These are phyloP conservation scores for Boletus edulis DNA, from an alignment of 768 basidiomycete genomes.

Conservation along the genomic window DNA sequence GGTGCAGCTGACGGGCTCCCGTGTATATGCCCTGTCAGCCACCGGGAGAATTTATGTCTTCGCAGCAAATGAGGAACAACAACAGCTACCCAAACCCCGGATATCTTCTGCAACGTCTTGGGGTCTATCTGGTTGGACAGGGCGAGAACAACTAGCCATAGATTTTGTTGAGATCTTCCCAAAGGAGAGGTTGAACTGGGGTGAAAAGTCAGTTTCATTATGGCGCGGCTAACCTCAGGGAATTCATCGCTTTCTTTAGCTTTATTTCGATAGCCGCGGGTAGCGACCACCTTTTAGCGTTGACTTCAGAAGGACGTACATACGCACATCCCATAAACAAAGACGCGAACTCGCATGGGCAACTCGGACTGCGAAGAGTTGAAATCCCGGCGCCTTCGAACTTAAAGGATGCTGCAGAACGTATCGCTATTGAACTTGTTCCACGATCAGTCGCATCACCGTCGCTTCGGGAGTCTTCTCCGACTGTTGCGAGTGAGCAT, in stretches of 20 bases:
- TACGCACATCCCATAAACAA: constrained; percentile 76
- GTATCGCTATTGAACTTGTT: constrained; percentile 50
- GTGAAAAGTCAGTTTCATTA: constrained; percentile 58
- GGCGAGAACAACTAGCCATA: constrained; percentile 45
- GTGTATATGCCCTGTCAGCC: constrained; percentile 75
- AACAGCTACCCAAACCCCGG: constrained; percentile 39
- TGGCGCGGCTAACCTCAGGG: background rate
- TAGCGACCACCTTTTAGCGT: constrained; percentile 64
- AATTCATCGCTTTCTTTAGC: constrained; percentile 36
- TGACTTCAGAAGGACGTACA: constrained; percentile 70
- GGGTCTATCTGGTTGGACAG: constrained; percentile 62
- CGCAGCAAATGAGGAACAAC: constrained; percentile 48
- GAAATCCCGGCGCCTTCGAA: constrained; percentile 39
- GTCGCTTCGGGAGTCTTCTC: constrained; percentile 28
- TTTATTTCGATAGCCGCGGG: constrained; percentile 76
- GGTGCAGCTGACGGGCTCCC: constrained; percentile 56
- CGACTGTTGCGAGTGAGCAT: constrained; percentile 26
- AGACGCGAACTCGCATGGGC: constrained; percentile 75
- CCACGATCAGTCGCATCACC: constrained; percentile 53
- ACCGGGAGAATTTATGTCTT: constrained; percentile 75
- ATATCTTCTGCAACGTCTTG: constrained; percentile 50
- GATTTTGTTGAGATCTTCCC: constrained; percentile 65
- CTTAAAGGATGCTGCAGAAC: constrained; percentile 17
- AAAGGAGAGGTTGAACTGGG: constrained; percentile 50
- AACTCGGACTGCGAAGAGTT: constrained; percentile 75